Percentiles rank a stretch among this genome's conserved stretches.
Evolutionary conservation across 768 basidiomycete genomes (phyloP).

Genomic region (Suillus alpinus): DNA sequence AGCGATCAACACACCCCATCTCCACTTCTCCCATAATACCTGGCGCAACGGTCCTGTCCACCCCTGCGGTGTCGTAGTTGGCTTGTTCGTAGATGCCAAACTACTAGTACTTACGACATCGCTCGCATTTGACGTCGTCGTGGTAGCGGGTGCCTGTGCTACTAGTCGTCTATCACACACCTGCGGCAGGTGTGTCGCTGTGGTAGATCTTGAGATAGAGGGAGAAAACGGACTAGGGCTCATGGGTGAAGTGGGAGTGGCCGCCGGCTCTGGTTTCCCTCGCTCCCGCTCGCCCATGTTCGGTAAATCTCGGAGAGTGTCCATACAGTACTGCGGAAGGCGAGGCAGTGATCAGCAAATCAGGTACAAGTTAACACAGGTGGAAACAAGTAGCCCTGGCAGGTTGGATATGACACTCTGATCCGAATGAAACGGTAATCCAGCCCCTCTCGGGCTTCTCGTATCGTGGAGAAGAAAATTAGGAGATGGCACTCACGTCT

Average conservation of each 20-base stretch:
- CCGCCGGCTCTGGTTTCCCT: constrained; percentile 41
- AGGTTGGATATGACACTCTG: constrained; percentile 3
- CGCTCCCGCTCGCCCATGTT: constrained; percentile 90
- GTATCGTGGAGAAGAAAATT: constrained; percentile 10
- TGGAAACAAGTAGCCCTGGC: constrained; percentile 16
- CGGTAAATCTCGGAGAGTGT: constrained; percentile 69
- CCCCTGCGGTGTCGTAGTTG: constrained; percentile 36
- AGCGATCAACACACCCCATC: constrained; percentile 76
- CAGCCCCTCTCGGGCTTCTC: constrained; percentile 17
- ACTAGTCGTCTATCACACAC: constrained; percentile 20
- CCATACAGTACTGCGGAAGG: constrained; percentile 61
- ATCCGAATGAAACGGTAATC: constrained; percentile 18
- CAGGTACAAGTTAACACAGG: constrained; percentile 13
- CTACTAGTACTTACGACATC: constrained; percentile 6
- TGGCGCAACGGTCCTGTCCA: constrained; percentile 64
- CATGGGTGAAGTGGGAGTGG: constrained; percentile 21
- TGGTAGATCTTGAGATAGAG: constrained; percentile 15
- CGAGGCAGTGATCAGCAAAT: constrained; percentile 16
- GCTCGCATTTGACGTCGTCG: constrained; percentile 17
- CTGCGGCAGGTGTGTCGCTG: constrained; percentile 21
- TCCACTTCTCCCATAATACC: constrained; percentile 80
- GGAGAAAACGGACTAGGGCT: constrained; percentile 16
- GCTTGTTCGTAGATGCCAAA: constrained; percentile 26
- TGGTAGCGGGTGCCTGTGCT: constrained; percentile 5
- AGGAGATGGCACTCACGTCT: constrained; percentile 56